Evolutionary conservation across 2,329 filamentous ascomycete species (phyloP).

Genomic region (Exophiala sideris): DNA sequence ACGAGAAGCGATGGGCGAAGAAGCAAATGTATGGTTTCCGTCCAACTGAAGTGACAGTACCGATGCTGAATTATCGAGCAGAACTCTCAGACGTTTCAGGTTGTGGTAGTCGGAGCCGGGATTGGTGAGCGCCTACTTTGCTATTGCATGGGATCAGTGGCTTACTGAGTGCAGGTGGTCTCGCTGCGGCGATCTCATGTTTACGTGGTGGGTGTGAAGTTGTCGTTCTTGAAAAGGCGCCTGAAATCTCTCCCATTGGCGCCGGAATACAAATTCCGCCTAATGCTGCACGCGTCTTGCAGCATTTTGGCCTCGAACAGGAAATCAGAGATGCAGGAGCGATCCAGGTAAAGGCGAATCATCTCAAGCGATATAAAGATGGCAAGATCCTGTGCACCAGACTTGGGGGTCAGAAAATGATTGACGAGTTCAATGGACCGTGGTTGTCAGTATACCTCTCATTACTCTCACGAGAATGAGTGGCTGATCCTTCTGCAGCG

Average conservation of each 20-base stretch:
- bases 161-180: slow-evolving; percentile 1
- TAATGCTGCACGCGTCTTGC: slow-evolving; percentile 32
- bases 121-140: not conserved
- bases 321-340: slow-evolving; percentile 26
- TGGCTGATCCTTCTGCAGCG: not conserved
- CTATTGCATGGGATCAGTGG: not conserved
- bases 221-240: slow-evolving; percentile 6
- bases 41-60: too few relatives aligned
- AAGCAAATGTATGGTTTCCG: too few relatives aligned
- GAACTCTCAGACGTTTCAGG: slow-evolving; percentile 3
- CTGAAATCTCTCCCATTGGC: slow-evolving; percentile 24
- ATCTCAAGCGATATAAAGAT: slow-evolving; percentile 33
- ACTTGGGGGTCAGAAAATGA: slow-evolving; percentile 1
- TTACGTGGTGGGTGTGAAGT: slow-evolving; percentile 9
- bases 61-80: not conserved
- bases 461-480: not conserved
- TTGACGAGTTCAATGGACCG: slow-evolving; percentile 3
- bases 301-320: slow-evolving; percentile 30
- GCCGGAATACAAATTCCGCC: slow-evolving; percentile 35
- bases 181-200: slow-evolving; percentile 12
- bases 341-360: slow-evolving; percentile 31
- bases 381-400: slow-evolving; percentile 31
- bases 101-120: slow-evolving; percentile 8
- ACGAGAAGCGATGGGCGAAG: too few relatives aligned
- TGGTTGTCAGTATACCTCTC: slow-evolving; percentile 1